phyloP scores from a whole-genome alignment of 2,329 filamentous ascomycete species.

The Cladosporium cucumerinum region DNA sequence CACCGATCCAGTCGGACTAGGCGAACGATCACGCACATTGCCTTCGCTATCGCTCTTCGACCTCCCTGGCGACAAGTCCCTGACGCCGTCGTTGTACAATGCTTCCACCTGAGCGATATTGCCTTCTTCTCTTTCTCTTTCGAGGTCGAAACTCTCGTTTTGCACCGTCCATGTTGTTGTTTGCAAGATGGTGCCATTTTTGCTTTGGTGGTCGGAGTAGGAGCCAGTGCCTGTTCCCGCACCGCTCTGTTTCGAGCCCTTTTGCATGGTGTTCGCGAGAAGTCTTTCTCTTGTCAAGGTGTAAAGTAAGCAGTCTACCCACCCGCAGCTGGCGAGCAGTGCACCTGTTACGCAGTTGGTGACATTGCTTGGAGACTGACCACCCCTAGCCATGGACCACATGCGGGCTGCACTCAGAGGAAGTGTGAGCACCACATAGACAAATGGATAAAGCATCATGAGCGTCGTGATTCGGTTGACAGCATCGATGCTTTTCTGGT shows the following conservation, averaged over 20 bases:
- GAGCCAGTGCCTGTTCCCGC: background rate
- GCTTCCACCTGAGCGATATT: background rate
- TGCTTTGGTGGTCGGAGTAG: slow-evolving; percentile 3
- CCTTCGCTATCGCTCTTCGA: slow-evolving; percentile 5
- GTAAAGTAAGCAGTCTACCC: slow-evolving; percentile 58
- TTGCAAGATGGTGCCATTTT: slow-evolving; percentile 6
- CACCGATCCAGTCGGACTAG: slow-evolving; percentile 11
- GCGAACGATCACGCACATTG: slow-evolving; percentile 4
- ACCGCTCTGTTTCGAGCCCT: background rate
- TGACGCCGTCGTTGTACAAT: background rate
- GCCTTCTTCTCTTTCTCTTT: background rate
- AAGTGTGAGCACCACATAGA: slow-evolving; percentile 65
- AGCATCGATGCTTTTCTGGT: slow-evolving; percentile 27
- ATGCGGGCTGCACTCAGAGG: slow-evolving; percentile 65
- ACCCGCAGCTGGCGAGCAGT: slow-evolving; percentile 57
- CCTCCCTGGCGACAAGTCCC: background rate
- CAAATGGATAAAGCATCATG: slow-evolving; percentile 64
- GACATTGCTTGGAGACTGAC: slow-evolving; percentile 33
- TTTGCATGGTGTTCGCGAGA: slow-evolving; percentile 40
- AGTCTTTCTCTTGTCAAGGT: slow-evolving; percentile 55
- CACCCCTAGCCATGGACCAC: slow-evolving; percentile 55
- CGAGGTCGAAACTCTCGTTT: slow-evolving; percentile 13
- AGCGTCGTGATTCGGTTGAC: slow-evolving; percentile 50
- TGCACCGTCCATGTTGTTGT: slow-evolving; percentile 14
- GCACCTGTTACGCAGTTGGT: slow-evolving; percentile 52